A percentile compares a stretch with the other conserved stretches of the same genome.
Conservation (phyloP, 495 filamentous ascomycete genomes). For the Baudoinia panamericana region DNA sequence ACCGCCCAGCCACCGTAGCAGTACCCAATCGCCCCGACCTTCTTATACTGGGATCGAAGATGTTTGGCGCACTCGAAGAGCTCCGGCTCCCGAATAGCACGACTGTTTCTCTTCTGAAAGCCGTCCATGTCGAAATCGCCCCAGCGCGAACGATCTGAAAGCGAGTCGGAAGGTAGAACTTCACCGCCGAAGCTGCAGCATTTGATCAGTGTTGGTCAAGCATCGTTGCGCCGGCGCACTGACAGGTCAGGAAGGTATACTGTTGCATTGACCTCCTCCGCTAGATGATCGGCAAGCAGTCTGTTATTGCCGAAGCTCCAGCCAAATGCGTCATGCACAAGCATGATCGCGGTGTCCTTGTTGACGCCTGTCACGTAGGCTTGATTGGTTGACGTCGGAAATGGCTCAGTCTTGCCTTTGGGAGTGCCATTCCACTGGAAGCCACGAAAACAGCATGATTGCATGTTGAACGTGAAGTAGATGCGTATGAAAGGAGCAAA, state of each 20-base stretch:
- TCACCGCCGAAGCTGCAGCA: conserved; percentile 18
- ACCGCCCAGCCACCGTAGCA: conserved; percentile 50
- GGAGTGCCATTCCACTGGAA: conserved; percentile 26
- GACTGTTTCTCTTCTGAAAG: conserved; percentile 31
- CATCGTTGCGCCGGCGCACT: not conserved
- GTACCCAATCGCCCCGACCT: conserved; percentile 44
- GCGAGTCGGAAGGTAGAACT: no score
- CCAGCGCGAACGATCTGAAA: no score
- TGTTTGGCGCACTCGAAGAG: conserved; percentile 38
- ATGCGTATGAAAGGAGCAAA: no score
- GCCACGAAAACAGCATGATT: conserved; percentile 19
- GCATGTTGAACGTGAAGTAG: no score
- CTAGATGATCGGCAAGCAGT: conserved; percentile 39
- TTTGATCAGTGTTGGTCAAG: not conserved
- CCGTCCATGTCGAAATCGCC: conserved; percentile 31
- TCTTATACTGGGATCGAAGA: conserved; percentile 29
- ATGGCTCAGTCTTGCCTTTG: conserved; percentile 16
- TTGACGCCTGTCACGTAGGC: conserved; percentile 26
- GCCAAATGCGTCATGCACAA: conserved; percentile 39
- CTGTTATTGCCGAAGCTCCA: conserved; percentile 38
- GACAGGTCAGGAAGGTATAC: conserved; percentile 41
- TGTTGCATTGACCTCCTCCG: conserved; percentile 36
- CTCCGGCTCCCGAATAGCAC: conserved; percentile 39
- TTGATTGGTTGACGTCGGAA: conserved; percentile 18
- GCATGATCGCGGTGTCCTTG: conserved; percentile 30